These are phyloP conservation scores for Ustilago crameri DNA, from an alignment of 1,284 basidiomycete species.

Conservation along the genomic window DNA sequence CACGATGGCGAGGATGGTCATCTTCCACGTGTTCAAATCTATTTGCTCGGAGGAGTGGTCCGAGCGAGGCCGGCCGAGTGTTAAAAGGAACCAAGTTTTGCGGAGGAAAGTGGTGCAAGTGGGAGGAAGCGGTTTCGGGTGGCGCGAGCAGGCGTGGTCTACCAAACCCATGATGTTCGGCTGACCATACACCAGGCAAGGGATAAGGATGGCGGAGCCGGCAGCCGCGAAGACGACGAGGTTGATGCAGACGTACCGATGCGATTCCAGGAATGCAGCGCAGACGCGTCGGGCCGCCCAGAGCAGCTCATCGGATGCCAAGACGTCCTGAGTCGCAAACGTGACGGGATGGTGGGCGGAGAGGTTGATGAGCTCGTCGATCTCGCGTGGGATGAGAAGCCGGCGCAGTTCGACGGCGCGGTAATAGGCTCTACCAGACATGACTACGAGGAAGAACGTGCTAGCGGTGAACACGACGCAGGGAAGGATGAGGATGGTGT, in stretches of 20 bases:
- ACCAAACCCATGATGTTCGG: slow-evolving; percentile 9
- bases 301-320: slow-evolving; percentile 24
- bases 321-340: not conserved
- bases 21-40: slow-evolving; percentile 22
- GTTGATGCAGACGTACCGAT: slow-evolving; percentile 9
- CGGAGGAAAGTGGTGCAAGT: not conserved
- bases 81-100: slow-evolving; percentile 15
- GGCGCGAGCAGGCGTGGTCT: slow-evolving; percentile 6
- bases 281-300: not conserved
- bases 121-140: not conserved
- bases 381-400: slow-evolving; percentile 1
- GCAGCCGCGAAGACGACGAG: slow-evolving; percentile 4
- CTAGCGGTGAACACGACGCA: not conserved
- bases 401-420: slow-evolving; percentile 3
- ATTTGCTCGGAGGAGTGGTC: not conserved
- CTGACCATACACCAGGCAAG: slow-evolving; percentile 1
- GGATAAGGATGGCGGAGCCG: not conserved
- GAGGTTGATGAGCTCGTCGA: not conserved
- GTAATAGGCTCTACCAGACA: slow-evolving; percentile 3
- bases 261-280: slow-evolving; percentile 1
- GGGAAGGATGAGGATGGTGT: slow-evolving; percentile 11
- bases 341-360: not conserved
- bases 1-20: slow-evolving; percentile 19
- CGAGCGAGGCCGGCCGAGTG: slow-evolving; percentile 4
- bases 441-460: not conserved